Base-by-base conservation (phyloP, 441 rosid species). In the Sinapis alba region DNA sequence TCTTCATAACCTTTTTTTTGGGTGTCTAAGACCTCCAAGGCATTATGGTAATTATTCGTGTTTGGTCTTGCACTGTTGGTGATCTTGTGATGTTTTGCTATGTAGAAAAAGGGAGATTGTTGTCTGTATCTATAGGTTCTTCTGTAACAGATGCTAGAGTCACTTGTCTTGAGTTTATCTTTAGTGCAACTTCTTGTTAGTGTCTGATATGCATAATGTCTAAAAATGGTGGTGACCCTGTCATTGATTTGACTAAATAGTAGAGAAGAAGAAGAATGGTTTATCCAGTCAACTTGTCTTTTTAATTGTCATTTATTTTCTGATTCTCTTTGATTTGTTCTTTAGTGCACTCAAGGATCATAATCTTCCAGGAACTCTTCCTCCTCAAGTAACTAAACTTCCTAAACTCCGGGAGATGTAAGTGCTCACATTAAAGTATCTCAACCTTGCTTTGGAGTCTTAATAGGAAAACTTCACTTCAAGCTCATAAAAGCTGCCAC, bases 311-410 rank as follows among this genome's bases (percentile, higher is more conserved):
- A 45, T 45, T n/a, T 16, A 45, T 45, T 45, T 45, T 45, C 9
- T 15, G 1, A 45, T 6, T 45, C 6, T n/a, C n/a, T 15, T 51
- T 69, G 38, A 19, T 18, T 66, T 79, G 78, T 76, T 70, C 75
- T 69, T 75, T 76, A 95, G 99, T 65, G 26, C 15, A 57, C 83
- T 92, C 71, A 91, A 95, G 81, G 69, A 78, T 43, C 84, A 83
- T 78, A 90, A 80, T 78, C 98, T 95, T 77, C 88, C 94, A 8
- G 99, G 99, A 78, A 79, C 71, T 61, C 97, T 92, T 81, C 98
- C 98, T 34, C 81, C 87, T 73, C 84, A 92, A 69, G 77, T 92
- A 51, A 72, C 58, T 38, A 83, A 83, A 88, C 97, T 95, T 86
- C 93, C 92, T 24, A 65, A 83, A 56, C 96, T 92, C 65, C 80